Base-by-base conservation (phyloP, 2,329 filamentous ascomycete species). In the Anisogramma anomala region DNA sequence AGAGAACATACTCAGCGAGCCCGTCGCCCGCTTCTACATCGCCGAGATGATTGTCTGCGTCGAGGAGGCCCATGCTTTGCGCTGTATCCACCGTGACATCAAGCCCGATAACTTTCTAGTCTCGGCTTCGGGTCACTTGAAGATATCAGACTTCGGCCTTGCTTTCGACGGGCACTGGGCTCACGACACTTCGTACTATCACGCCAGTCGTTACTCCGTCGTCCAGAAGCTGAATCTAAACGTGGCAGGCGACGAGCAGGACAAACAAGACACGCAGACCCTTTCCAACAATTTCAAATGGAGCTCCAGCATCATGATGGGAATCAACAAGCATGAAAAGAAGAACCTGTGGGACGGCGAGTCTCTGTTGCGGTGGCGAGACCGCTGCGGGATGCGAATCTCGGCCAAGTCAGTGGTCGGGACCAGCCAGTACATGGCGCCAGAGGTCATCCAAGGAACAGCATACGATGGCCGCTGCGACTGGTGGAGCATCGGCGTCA, bases 71-170 rank as follows among this genome's bases (percentile, higher is more conserved):
- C 89, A 96, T 65, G 75, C 76, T 10, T 75, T 95, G 52, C 75
- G 75, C 36, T 95, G 87, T 71, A 94, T 98, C 35, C 91, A 98
- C 58, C 82, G 89, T 14, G 91, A 96, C 60, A 77, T 96, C 57
- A 98, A 98, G 59, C 91, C 89, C 0, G 89, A 96, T 67, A 98
- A 98, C 54, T 96, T 98, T 54, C 71, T 96, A 22, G 87, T 96
- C 52, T 84, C 83, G 7, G 74, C 84, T 0, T 82, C 83, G 14
- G 88, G 91, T 0, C 91, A 98, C 58, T 62, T 96, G 45, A 95
- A 93, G 56, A 94, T 96, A 28, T 93, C 88, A 0, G 91, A 98
- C 54, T 98, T 98, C 59, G 89, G 91, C 0, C 73, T 98, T 27
- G 86, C 89, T 0, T 96, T 96, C 56, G 84, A 95, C 55, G 88